Evolutionary conservation across 2,329 filamentous ascomycete genomes (phyloP), one percentile per base, ranked within the genome.

Genomic region (Ascosphaera aggregata): DNA sequence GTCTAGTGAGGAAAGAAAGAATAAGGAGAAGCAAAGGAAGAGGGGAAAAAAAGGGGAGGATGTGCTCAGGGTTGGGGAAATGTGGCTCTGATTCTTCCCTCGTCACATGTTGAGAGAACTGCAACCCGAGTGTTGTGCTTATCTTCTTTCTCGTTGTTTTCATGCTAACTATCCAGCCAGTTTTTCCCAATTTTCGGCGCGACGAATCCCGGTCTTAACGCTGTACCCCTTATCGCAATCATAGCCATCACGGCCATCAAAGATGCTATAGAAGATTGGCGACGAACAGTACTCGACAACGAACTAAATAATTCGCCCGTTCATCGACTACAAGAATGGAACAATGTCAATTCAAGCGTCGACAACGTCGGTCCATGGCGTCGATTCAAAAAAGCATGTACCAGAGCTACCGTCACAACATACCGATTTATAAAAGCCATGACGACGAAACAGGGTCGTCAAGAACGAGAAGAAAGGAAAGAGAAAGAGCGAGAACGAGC

Each of bases 111-210:
- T n/a, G n/a, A n/a, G n/a, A n/a, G n/a, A n/a, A n/a, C n/a, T n/a
- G n/a, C n/a, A n/a, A n/a, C n/a, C n/a, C n/a, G n/a, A n/a, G n/a
- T n/a, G n/a, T n/a, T n/a, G n/a, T n/a, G n/a, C n/a, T n/a, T n/a
- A n/a, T n/a, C 40, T 42, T 15, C 42, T 40, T 46, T 56, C 48
- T 55, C 44, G 17, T 36, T 40, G 16, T 11, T 22, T 13, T 37
- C 30, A 32, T 4, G 15, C 30, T 32, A 32, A 32, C 11, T n/a
- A 32, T 32, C 18, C 45, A n/a, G 45, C 18, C 60, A 95, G 89
- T 80, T 91, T 54, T 95, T 95, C 60, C 75, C 82, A 44, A 93
- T 98, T 46, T 98, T 98, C 54, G 89, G 89, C 50, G 85, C 78
- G 44, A 70, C 73, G 22, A 93, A 94, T 52, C 86, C 89, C 15